Conservation (phyloP, 1,284 basidiomycete species). For the Moesziomyces sp. region DNA sequence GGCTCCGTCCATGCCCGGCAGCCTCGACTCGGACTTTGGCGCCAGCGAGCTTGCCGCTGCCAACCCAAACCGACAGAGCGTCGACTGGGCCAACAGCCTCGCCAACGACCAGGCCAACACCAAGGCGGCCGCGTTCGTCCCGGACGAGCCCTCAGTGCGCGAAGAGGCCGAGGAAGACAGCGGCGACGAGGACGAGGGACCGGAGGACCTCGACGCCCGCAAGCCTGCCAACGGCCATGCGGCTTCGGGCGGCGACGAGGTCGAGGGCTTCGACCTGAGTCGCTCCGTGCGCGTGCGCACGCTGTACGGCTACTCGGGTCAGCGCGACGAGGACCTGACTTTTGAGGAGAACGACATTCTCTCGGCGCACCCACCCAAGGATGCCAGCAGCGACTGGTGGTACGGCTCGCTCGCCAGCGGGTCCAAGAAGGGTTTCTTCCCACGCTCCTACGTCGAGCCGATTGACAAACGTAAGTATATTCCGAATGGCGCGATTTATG, state of each 20-base stretch:
- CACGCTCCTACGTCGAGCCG: slow-evolving; percentile 76
- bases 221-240: slow-evolving; percentile 23
- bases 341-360: slow-evolving; percentile 86
- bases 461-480: slow-evolving; percentile 48
- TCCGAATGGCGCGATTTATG: too few relatives aligned
- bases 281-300: slow-evolving; percentile 75
- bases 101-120: slow-evolving; percentile 76
- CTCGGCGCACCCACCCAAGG: slow-evolving; percentile 57
- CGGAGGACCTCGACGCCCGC: slow-evolving; percentile 33
- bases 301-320: slow-evolving; percentile 77
- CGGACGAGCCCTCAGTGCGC: slow-evolving; percentile 73
- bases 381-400: slow-evolving; percentile 77
- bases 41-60: slow-evolving; percentile 61
- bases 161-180: slow-evolving; percentile 74
- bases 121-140: slow-evolving; percentile 63
- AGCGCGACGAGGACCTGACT: slow-evolving; percentile 84
- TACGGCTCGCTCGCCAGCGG: slow-evolving; percentile 80
- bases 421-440: slow-evolving; percentile 86
- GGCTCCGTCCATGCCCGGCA: slow-evolving; percentile 47
- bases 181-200: slow-evolving; percentile 55
- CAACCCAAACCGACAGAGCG: slow-evolving; percentile 78
- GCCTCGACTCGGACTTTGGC: slow-evolving; percentile 56
- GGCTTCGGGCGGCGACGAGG: slow-evolving; percentile 26
- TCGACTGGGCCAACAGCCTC: slow-evolving; percentile 91
- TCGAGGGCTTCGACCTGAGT: slow-evolving; percentile 81